phyloP scores from a whole-genome alignment of 768 basidiomycete species.

The Termitomyces sp. region DNA sequence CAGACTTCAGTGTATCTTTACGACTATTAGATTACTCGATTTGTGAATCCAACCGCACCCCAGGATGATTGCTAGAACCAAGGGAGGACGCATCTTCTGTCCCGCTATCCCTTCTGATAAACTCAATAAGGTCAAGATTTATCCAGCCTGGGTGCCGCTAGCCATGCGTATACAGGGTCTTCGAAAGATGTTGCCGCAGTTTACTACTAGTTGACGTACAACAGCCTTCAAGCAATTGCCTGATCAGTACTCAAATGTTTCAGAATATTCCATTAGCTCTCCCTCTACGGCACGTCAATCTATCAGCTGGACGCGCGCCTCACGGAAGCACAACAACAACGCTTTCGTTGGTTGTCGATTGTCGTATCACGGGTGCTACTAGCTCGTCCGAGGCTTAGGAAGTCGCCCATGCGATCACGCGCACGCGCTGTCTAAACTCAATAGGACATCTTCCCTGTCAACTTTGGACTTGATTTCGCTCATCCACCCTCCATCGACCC shows the following conservation, averaged over 20 bases:
- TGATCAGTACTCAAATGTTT: not conserved
- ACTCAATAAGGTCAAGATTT: slow-evolving; percentile 5
- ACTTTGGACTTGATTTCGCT: not conserved
- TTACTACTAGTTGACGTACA: slow-evolving; percentile 7
- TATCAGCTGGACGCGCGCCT: not conserved
- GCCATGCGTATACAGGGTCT: not conserved
- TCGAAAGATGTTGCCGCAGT: slow-evolving; percentile 9
- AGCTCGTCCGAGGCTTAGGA: not conserved
- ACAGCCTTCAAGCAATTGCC: not conserved
- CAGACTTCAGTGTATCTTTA: not conserved
- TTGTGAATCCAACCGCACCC: not conserved
- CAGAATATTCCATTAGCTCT: not conserved
- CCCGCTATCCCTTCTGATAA: slow-evolving; percentile 7
- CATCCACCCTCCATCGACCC: not conserved
- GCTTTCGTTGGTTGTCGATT: not conserved
- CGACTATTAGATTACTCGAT: not conserved
- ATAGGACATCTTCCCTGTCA: slow-evolving; percentile 4
- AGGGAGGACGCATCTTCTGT: not conserved
- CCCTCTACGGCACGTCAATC: not conserved
- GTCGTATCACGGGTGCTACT: not conserved
- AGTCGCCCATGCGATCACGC: not conserved
- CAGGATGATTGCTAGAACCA: not conserved
- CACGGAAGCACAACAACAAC: not conserved
- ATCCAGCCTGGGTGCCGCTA: not conserved
- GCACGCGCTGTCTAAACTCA: not conserved